A percentile compares a stretch with the other conserved stretches of the same genome.
Evolutionary conservation across 768 basidiomycete genomes (phyloP).

Genomic region (Auricularia sp.): DNA sequence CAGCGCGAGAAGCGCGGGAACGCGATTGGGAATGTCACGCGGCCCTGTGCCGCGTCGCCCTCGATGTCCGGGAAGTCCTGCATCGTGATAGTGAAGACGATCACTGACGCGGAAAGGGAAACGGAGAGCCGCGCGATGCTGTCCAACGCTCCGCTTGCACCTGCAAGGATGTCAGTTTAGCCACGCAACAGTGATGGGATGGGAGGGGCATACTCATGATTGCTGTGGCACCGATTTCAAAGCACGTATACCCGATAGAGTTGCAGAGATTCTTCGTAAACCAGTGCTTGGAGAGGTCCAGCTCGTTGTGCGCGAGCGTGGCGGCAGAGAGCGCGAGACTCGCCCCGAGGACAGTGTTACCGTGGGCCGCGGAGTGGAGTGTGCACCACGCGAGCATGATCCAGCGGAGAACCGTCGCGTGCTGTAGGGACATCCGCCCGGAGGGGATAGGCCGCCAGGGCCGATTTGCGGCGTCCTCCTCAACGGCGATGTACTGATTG

Average conservation of each 20-base stretch:
- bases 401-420: conserved; percentile 30
- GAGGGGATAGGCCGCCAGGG: conserved; percentile 37
- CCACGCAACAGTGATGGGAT: conserved; percentile 3
- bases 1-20: conserved; percentile 21
- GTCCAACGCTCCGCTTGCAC: neutral
- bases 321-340: conserved; percentile 27
- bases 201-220: conserved; percentile 25
- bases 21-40: conserved; percentile 36
- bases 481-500: conserved; percentile 33
- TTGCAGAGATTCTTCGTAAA: conserved; percentile 29
- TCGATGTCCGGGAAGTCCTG: conserved; percentile 39
- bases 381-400: conserved; percentile 26
- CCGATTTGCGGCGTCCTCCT: conserved; percentile 37
- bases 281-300: conserved; percentile 28
- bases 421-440: conserved; percentile 27
- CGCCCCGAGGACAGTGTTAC: conserved; percentile 21
- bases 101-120: conserved; percentile 8
- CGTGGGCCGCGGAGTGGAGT: conserved; percentile 24
- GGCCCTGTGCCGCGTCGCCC: conserved; percentile 32
- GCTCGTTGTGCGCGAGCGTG: conserved; percentile 31
- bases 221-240: conserved; percentile 30
- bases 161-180: neutral
- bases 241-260: conserved; percentile 28
- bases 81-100: conserved; percentile 10
- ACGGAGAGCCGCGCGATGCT: conserved; percentile 16